Percentiles rank a stretch among this genome's conserved stretches.
Evolutionary conservation across 805 yeast species (phyloP).

Genomic region (Sugiyamaella marilandica): DNA sequence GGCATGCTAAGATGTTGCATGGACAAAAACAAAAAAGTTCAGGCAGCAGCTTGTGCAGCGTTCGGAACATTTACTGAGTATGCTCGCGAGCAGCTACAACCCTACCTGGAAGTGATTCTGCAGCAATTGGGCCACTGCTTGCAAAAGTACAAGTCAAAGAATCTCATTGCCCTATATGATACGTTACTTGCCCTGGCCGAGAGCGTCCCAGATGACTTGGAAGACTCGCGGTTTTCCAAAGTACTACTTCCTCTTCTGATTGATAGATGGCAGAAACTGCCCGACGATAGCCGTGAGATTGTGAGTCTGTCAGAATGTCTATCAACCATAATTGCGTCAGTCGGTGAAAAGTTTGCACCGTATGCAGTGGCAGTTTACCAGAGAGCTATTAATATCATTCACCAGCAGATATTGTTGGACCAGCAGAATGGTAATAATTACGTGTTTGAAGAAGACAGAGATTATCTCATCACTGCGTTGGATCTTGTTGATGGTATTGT

Average conservation of each 20-base stretch:
- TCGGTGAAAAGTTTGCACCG: conserved; percentile 81
- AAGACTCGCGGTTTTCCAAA: conserved; percentile 52
- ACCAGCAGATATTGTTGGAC: conserved; percentile 62
- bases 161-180: conserved; percentile 77
- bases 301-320: conserved; percentile 93
- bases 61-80: conserved; percentile 78
- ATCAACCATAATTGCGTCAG: conserved; percentile 82
- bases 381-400: conserved; percentile 67
- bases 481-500: conserved; percentile 90
- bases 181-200: conserved; percentile 88
- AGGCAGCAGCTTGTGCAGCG: conserved; percentile 88
- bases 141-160: conserved; percentile 71
- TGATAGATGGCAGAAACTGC: conserved; percentile 68
- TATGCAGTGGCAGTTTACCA: conserved; percentile 83
- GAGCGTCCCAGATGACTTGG: conserved; percentile 52
- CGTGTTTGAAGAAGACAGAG: conserved; percentile 71
- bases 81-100: conserved; percentile 58
- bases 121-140: conserved; percentile 72
- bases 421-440: conserved; percentile 33
- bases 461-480: conserved; percentile 80
- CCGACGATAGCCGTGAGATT: conserved; percentile 75
- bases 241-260: conserved; percentile 75
- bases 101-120: conserved; percentile 62
- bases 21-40: conserved; percentile 88
- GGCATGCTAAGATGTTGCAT: conserved; percentile 69